These are phyloP conservation scores for Darksidea phi DNA, from an alignment of 495 filamentous ascomycete species.

Conservation along the genomic window DNA sequence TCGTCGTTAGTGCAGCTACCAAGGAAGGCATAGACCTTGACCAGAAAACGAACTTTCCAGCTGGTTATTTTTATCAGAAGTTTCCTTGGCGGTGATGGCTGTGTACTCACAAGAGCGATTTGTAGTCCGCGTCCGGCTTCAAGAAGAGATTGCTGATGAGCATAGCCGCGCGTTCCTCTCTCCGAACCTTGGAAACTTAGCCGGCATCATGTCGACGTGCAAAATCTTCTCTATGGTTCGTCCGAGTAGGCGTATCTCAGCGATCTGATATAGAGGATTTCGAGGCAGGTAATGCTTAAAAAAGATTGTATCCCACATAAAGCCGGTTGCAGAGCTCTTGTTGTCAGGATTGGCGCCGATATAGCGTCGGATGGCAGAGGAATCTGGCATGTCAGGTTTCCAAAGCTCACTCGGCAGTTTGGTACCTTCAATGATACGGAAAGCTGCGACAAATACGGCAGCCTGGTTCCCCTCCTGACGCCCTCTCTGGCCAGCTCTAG, in stretches of 20 bases:
- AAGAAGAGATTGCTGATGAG: constrained; percentile 4
- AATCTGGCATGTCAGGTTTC: too few species aligned
- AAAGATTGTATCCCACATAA: constrained; percentile 12
- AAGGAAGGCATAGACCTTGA: constrained; percentile 4
- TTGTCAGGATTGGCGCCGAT: too few species aligned
- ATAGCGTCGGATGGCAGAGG: too few species aligned
- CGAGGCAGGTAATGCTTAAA: background rate
- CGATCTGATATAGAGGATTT: background rate
- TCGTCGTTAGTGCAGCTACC: background rate
- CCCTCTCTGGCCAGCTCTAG: too few species aligned
- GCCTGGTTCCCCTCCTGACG: too few species aligned
- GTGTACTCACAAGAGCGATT: constrained; percentile 19
- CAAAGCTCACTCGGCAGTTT: too few species aligned
- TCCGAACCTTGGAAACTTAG: background rate
- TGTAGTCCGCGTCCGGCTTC: constrained; percentile 3
- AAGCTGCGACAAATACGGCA: too few species aligned
- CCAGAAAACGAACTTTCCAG: constrained; percentile 20
- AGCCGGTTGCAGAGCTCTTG: constrained; percentile 4
- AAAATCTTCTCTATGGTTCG: constrained; percentile 11
- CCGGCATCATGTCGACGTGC: constrained; percentile 7
- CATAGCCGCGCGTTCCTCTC: background rate
- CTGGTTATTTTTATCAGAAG: background rate
- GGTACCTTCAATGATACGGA: too few species aligned
- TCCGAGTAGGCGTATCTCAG: constrained; percentile 6
- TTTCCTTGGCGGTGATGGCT: background rate